Conservation (phyloP, 257 asterid species). For the Solanum etuberosum region DNA sequence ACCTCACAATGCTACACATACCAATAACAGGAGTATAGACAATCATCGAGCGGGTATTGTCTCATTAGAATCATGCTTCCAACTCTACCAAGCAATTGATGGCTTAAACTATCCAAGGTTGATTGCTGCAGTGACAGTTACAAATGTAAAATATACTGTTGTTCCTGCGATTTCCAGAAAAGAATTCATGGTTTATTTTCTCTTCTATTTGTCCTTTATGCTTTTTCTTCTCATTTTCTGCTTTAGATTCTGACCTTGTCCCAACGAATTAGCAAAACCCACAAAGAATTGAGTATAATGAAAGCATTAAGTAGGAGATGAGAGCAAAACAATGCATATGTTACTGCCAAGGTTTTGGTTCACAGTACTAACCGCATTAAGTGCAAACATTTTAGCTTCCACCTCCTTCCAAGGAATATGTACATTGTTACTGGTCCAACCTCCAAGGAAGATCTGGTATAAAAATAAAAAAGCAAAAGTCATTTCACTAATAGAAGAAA, state of each 20-base stretch:
- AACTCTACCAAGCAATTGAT: neutral
- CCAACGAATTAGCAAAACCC: neutral
- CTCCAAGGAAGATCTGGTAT: slow-evolving; percentile 53
- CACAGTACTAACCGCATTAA: slow-evolving; percentile 54
- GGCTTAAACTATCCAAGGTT: neutral
- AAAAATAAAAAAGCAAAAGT: neutral
- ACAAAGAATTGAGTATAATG: neutral
- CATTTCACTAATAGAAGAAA: neutral
- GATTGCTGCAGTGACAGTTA: neutral
- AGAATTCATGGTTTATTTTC: neutral
- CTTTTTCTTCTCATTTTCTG: neutral
- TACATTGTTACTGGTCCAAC: slow-evolving; percentile 38
- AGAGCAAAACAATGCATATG: neutral
- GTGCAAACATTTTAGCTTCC: slow-evolving; percentile 66
- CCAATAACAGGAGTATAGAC: neutral
- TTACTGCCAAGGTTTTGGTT: neutral
- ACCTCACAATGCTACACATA: neutral
- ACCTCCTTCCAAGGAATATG: slow-evolving; percentile 72
- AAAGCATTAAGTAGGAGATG: slow-evolving; percentile 1
- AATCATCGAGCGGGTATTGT: neutral
- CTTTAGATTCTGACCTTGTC: neutral
- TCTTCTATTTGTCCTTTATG: neutral
- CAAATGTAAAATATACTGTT: neutral
- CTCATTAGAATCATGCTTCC: neutral
- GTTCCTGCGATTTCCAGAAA: neutral